Base-by-base conservation (phyloP, 2,329 filamentous ascomycete species). In the Sporothrix schenckii region DNA sequence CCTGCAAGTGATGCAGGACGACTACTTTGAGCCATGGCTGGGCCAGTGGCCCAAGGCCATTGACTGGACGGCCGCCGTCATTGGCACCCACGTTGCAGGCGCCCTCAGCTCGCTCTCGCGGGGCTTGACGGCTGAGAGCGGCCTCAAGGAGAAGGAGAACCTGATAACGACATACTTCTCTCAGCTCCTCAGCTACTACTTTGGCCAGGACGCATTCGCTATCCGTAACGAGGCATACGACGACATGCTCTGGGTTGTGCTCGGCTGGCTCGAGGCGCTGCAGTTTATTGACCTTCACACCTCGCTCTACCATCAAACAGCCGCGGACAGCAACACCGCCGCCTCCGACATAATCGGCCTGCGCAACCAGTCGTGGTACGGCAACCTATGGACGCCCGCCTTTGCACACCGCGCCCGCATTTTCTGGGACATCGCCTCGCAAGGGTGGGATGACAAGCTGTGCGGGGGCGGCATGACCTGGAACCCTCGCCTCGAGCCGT, bases 161-260 rank as follows among this genome's bases (percentile, higher is more conserved):
- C 83, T 93, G n/a, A 87, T 97, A 74, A 91, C 93, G 74, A 87
- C 86, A 41, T 94, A 94, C 78, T 97, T 96, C 78, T 86, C 88
- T 0, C 92, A 97, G 71, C 82, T 90, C 0, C 82, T 89, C 5
- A 87, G 88, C 10, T 97, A 91, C 75, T 97, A 96, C 78, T 97
- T 94, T 77, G 93, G 92, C 24, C 92, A 98, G 78, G 89, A 97
- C 78, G 86, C 89, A 4, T 88, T 93, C 73, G 84, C 86, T 39
- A 85, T 97, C 66, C 86, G 92, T 58, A 87, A 88, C 70, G 79
- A 89, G 82, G 94, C 94, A 0, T 97, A 90, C 78, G 94, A 97
- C 77, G 94, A 98, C 78, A 97, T 97, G 82, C 86, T 97, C 2
- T 98, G 94, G 94, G 93, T 97, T 0, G 93, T 96, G 2, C 84